A percentile compares a stretch with the other conserved stretches of the same genome.
These are phyloP conservation scores for Geotrichum reessii DNA, from an alignment of 1,139 yeast species.

Conservation along the genomic window DNA sequence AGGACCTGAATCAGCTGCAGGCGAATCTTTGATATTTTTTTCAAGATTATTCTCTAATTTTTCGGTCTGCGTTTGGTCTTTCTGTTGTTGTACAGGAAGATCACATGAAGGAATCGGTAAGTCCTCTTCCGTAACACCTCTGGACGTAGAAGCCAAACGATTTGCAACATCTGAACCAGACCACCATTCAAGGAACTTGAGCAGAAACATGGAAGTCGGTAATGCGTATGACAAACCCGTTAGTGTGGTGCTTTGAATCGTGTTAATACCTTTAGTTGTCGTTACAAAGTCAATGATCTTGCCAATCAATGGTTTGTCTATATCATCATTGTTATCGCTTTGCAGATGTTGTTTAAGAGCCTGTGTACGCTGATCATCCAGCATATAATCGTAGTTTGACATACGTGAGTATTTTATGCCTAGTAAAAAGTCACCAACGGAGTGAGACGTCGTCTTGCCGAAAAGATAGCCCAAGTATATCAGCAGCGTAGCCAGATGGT, in stretches of 20 bases:
- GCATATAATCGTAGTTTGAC: conserved; percentile 54
- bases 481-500: conserved; percentile 50
- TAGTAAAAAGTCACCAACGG: conserved; percentile 56
- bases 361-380: conserved; percentile 32
- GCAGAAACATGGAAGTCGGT: conserved; percentile 77
- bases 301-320: conserved; percentile 18
- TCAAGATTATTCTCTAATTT: conserved; percentile 20
- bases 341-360: background rate
- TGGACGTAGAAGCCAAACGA: conserved; percentile 51
- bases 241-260: conserved; percentile 38
- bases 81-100: background rate
- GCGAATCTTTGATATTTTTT: conserved; percentile 2
- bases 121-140: conserved; percentile 39
- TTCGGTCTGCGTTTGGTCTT: conserved; percentile 1
- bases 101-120: conserved; percentile 41
- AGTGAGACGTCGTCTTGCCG: conserved; percentile 54
- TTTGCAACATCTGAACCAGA: conserved; percentile 68
- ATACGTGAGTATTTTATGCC: conserved; percentile 67
- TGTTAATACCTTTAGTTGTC: conserved; percentile 22
- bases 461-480: conserved; percentile 63
- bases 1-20: background rate
- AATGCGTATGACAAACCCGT: conserved; percentile 42
- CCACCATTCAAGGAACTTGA: conserved; percentile 96
- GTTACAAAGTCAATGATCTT: conserved; percentile 22
- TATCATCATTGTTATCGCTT: conserved; percentile 16